Evolutionary conservation across 768 basidiomycete genomes (phyloP).

Genomic region (Auriscalpium orientale): DNA sequence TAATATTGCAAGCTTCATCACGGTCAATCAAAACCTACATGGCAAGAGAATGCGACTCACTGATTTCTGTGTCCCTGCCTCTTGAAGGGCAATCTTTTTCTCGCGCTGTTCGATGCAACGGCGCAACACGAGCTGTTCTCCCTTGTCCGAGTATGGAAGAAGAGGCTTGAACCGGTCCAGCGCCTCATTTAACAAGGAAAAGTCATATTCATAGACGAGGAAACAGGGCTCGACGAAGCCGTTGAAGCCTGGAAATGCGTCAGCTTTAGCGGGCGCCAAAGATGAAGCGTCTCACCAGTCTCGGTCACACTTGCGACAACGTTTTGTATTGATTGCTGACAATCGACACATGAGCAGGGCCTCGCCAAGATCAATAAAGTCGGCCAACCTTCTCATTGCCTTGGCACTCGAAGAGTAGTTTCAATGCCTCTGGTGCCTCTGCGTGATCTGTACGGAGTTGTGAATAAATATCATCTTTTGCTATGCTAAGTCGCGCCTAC

Average conservation of each 20-base stretch:
- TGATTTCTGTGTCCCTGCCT: constrained; percentile 34
- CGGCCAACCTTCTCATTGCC: constrained; percentile 69
- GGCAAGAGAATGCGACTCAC: constrained; percentile 29
- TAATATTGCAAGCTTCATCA: constrained; percentile 32
- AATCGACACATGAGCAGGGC: too few relatives aligned
- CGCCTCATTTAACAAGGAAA: constrained; percentile 32
- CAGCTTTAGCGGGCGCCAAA: neutral
- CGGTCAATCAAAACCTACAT: constrained; percentile 6
- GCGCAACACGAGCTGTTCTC: constrained; percentile 30
- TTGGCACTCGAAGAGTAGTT: constrained; percentile 63
- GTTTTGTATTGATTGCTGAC: constrained; percentile 69
- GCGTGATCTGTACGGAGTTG: constrained; percentile 44
- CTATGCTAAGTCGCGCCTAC: constrained; percentile 17
- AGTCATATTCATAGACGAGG: constrained; percentile 46
- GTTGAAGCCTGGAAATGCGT: constrained; percentile 38
- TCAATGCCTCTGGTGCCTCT: constrained; percentile 48
- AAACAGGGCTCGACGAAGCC: constrained; percentile 57
- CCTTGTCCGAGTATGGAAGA: constrained; percentile 22
- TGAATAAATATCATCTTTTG: too few relatives aligned
- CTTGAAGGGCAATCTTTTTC: constrained; percentile 32
- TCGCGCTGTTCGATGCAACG: constrained; percentile 39
- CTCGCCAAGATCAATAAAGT: too few relatives aligned
- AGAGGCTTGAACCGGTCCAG: constrained; percentile 29
- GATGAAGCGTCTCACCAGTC: constrained; percentile 38
- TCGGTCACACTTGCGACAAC: constrained; percentile 57